Evolutionary conservation across 306 rosid species (phyloP).

Genomic region (Pyrus pyrifolia): DNA sequence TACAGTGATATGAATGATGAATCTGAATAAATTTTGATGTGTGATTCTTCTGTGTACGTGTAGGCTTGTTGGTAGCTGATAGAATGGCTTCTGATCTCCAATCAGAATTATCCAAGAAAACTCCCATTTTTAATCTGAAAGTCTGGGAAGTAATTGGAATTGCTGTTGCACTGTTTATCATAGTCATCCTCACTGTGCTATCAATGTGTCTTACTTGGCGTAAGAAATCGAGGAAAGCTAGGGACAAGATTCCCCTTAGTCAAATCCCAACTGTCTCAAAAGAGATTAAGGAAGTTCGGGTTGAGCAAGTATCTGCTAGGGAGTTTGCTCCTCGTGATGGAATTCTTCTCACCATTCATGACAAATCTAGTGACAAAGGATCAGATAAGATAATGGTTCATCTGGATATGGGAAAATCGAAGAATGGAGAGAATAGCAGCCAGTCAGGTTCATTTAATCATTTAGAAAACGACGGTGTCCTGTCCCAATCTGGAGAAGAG

Average conservation of each 20-base stretch:
- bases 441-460: slow-evolving; percentile 69
- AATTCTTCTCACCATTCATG: slow-evolving; percentile 75
- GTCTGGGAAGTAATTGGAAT: slow-evolving; percentile 88
- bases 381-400: slow-evolving; percentile 80
- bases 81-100: slow-evolving; percentile 61
- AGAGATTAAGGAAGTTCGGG: slow-evolving; percentile 84
- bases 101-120: slow-evolving; percentile 62
- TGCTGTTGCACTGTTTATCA: slow-evolving; percentile 63
- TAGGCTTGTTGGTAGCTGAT: slow-evolving; percentile 30
- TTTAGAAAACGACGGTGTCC: slow-evolving; percentile 49
- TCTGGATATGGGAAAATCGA: slow-evolving; percentile 58
- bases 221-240: slow-evolving; percentile 63
- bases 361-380: slow-evolving; percentile 67
- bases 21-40: slow-evolving; percentile 6
- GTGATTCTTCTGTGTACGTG: slow-evolving; percentile 20
- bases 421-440: slow-evolving; percentile 52
- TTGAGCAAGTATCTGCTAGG: slow-evolving; percentile 64
- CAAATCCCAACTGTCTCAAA: slow-evolving; percentile 85
- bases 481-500: slow-evolving; percentile 73
- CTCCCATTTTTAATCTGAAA: slow-evolving; percentile 46
- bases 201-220: slow-evolving; percentile 68
- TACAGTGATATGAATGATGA: slow-evolving; percentile 3
- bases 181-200: slow-evolving; percentile 55
- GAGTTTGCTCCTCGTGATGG: slow-evolving; percentile 75
- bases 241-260: slow-evolving; percentile 41